Conservation (phyloP, 1,139 yeast species). For the Tardiomyces blankii region DNA sequence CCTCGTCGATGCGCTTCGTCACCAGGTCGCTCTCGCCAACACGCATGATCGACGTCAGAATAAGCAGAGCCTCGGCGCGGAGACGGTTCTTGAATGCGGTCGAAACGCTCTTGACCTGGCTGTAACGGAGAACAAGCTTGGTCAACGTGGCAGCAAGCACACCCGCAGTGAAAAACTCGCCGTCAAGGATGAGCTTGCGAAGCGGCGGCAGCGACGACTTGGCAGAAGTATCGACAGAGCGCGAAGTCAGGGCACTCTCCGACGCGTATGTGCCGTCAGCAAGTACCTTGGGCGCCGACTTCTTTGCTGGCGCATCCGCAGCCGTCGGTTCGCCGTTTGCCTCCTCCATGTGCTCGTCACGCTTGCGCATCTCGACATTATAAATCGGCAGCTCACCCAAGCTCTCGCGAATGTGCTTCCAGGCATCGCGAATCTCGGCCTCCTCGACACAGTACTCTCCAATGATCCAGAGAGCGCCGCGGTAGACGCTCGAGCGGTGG, state of each 20-base stretch:
- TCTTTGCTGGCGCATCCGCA: constrained; percentile 23
- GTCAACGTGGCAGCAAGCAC: constrained; percentile 83
- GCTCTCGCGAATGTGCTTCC: constrained; percentile 77
- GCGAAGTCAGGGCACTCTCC: constrained; percentile 66
- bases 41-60: constrained; percentile 83
- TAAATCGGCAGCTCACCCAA: constrained; percentile 89
- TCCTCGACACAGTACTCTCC: constrained; percentile 84
- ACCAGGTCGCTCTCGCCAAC: constrained; percentile 79
- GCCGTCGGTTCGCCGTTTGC: constrained; percentile 21
- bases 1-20: constrained; percentile 80
- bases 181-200: constrained; percentile 70
- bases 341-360: constrained; percentile 16
- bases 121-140: constrained; percentile 73
- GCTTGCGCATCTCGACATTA: constrained; percentile 50
- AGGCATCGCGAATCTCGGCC: constrained; percentile 64
- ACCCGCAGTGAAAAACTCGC: constrained; percentile 86
- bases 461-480: constrained; percentile 91
- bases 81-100: constrained; percentile 56
- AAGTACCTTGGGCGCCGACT: constrained; percentile 54
- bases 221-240: constrained; percentile 10
- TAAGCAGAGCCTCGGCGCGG: constrained; percentile 89
- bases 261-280: constrained; percentile 99
- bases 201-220: constrained; percentile 48
- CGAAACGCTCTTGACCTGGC: constrained; percentile 34
- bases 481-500: constrained; percentile 80